A percentile compares a stretch with the other conserved stretches of the same genome.
Evolutionary conservation across 805 yeast genomes (phyloP).

Genomic region (Candida multigemmis): DNA sequence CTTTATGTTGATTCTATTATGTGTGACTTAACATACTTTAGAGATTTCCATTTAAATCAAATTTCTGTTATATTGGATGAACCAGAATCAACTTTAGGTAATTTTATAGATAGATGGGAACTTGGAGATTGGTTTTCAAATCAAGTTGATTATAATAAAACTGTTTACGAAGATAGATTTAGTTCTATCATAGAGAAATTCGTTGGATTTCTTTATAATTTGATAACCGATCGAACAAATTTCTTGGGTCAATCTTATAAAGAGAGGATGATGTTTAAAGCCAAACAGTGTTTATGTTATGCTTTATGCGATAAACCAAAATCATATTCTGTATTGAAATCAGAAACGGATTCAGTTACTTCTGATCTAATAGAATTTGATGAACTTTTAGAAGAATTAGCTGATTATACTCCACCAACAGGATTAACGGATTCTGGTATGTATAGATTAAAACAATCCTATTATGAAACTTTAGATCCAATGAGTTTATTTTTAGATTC

Average conservation of each 20-base stretch:
- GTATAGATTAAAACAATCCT: constrained; percentile 56
- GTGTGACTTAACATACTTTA: constrained; percentile 29
- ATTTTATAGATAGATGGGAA: constrained; percentile 50
- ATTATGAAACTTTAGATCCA: constrained; percentile 53
- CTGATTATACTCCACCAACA: constrained; percentile 56
- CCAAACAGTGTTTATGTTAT: constrained; percentile 39
- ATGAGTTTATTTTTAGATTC: constrained; percentile 38
- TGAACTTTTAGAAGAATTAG: constrained; percentile 46
- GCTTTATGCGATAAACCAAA: constrained; percentile 42
- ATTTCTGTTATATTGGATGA: constrained; percentile 29
- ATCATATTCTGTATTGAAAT: constrained; percentile 41
- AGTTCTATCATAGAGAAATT: constrained; percentile 34
- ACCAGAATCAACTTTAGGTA: constrained; percentile 22
- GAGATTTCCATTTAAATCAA: constrained; percentile 41
- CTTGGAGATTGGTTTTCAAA: constrained; percentile 40
- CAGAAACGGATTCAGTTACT: constrained; percentile 14
- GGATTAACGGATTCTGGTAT: constrained; percentile 51
- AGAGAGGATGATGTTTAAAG: constrained; percentile 14
- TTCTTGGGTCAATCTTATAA: constrained; percentile 15
- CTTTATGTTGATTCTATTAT: constrained; percentile 36
- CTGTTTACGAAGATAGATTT: constrained; percentile 41
- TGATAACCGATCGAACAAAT: constrained; percentile 28
- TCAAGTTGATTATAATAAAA: constrained; percentile 17
- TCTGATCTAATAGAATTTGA: constrained; percentile 35
- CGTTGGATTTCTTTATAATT: constrained; percentile 33